Base-by-base conservation (phyloP, 441 rosid genomes). In the Lepidium campestre region DNA sequence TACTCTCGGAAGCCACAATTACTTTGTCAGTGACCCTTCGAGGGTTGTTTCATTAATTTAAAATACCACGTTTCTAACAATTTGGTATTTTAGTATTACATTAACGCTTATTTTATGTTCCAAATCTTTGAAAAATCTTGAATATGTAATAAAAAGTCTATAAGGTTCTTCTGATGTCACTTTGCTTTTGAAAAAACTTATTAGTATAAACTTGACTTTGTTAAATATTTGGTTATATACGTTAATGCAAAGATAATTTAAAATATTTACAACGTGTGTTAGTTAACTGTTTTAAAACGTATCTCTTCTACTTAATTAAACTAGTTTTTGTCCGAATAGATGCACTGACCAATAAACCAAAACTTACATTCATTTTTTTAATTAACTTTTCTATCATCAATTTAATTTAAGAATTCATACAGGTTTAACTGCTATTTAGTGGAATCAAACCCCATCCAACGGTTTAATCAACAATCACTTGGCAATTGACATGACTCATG, bases 111-210 rank as follows among this genome's bases (percentile, higher is more conserved):
- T 62, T 17, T 61, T 11, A 12, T 13, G 10, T 32, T 20, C 31
- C 45, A 63, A 39, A 64, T 64, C 54, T 57, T 71, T 57, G 69
- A 63, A 27, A 40, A 54, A 42, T 62, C 57, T 62, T 62, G 23
- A 70, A 25, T 25, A 41, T 13, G 27, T 70, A 31, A 62, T 70
- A 31, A 62, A 36, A 5, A 62, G 50, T 44, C 57, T 27, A 3
- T 10, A 54, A 45, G 8, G 35, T 46, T 55, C 55, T 46, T 55
- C 55, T 50, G 62, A 39, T 35, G 62, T 62, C 63, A 44, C 61
- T 49, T 31, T 23, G 46, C 61, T 50, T 52, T 2, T 4, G n/a
- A n/a, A 2, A 34, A 8, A 53, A 10, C 14, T 2, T 59, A 20
- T 40, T 49, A 50, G 37, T 52, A 32, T 13, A 53, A 22, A 3